Conservation (phyloP, 78 protist species). For the Dictyostelium discoideum region DNA sequence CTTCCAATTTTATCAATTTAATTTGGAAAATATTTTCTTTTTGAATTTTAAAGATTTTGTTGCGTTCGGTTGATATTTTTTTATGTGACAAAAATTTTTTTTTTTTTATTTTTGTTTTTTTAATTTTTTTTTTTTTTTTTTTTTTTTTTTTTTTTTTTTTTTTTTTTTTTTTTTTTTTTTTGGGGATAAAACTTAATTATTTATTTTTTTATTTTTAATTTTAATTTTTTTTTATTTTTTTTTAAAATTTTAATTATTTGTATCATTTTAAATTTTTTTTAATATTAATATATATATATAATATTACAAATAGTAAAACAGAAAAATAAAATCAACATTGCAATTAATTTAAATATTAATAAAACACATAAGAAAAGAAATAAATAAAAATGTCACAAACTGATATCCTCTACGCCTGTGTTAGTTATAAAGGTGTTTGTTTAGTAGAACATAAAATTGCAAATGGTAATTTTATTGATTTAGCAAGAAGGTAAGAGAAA, state of each 20-base stretch:
- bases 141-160: neutral
- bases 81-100: neutral
- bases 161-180: neutral
- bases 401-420: slow-evolving; percentile 59
- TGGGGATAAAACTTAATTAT: neutral
- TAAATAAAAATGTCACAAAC: neutral
- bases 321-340: neutral
- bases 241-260: neutral
- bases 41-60: neutral
- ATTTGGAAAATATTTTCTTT: neutral
- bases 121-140: neutral
- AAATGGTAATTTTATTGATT: slow-evolving; percentile 59
- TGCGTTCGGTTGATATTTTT: neutral
- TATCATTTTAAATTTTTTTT: neutral
- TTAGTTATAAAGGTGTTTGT: slow-evolving; percentile 55
- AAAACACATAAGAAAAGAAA: neutral
- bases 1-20: neutral
- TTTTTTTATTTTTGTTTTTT: neutral
- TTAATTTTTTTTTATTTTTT: neutral
- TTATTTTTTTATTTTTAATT: neutral
- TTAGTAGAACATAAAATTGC: slow-evolving; percentile 56
- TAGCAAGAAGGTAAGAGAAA: slow-evolving; percentile 43
- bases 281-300: neutral
- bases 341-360: neutral
- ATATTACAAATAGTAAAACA: neutral